Conservation (phyloP, 805 yeast species). For the Priceomyces carsonii region DNA sequence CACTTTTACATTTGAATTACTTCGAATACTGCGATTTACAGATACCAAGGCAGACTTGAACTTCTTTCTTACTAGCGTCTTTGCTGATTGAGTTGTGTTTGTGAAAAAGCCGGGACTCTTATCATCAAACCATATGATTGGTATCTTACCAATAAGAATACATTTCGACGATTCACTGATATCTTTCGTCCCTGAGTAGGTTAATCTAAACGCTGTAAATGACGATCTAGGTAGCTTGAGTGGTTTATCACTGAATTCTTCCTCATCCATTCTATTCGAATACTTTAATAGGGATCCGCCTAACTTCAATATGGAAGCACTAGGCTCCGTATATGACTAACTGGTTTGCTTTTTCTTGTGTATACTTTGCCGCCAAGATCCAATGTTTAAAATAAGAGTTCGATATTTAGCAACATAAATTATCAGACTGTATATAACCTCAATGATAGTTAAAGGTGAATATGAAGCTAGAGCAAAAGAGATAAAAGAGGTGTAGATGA, state of each 20-base stretch:
- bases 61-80: constrained; percentile 12
- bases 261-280: constrained; percentile 1
- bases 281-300: too few relatives aligned
- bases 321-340: too few relatives aligned
- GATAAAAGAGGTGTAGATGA: too few relatives aligned
- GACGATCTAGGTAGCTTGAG: constrained; percentile 49
- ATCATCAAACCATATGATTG: constrained; percentile 54
- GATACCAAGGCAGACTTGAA: constrained; percentile 9
- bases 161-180: constrained; percentile 50
- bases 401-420: too few relatives aligned
- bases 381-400: too few relatives aligned
- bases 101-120: constrained; percentile 25
- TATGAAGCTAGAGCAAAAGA: too few relatives aligned
- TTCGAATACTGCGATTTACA: constrained; percentile 9
- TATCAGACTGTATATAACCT: too few relatives aligned
- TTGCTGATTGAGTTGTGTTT: constrained; percentile 13
- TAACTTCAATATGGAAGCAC: too few relatives aligned
- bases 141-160: constrained; percentile 58
- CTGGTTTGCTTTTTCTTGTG: too few relatives aligned
- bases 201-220: constrained; percentile 61
- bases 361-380: too few relatives aligned
- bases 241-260: constrained; percentile 4
- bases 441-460: too few relatives aligned
- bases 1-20: constrained; percentile 3
- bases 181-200: constrained; percentile 50